phyloP scores from a whole-genome alignment of 768 basidiomycete genomes.

The Filobasidium wieringae region DNA sequence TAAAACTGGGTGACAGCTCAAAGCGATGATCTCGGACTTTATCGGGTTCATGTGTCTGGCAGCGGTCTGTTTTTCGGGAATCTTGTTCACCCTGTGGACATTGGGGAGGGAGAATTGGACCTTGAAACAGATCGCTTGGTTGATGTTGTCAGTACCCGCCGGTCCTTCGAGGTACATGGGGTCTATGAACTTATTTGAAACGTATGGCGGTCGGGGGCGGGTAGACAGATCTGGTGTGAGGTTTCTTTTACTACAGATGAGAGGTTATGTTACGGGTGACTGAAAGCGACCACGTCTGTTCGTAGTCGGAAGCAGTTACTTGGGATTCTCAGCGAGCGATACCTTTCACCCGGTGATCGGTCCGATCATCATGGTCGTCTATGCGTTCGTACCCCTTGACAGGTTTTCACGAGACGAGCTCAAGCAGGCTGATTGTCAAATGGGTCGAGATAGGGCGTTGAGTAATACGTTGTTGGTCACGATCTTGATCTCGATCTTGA shows the following conservation, averaged over 20 bases:
- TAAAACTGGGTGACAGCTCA: slow-evolving; percentile 17
- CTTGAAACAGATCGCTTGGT: slow-evolving; percentile 36
- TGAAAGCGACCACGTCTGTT: background rate
- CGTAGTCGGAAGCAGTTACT: slow-evolving; percentile 16
- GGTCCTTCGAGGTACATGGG: background rate
- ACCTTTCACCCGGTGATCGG: slow-evolving; percentile 38
- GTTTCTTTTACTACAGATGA: background rate
- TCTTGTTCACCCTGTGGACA: slow-evolving; percentile 38
- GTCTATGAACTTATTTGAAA: background rate
- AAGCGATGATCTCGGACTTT: slow-evolving; percentile 36
- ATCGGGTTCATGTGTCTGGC: slow-evolving; percentile 35
- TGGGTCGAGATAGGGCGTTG: slow-evolving; percentile 8
- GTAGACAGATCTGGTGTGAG: slow-evolving; percentile 16
- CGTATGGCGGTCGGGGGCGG: background rate
- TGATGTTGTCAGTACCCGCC: slow-evolving; percentile 31
- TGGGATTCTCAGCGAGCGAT: slow-evolving; percentile 30
- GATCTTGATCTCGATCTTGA: slow-evolving; percentile 75
- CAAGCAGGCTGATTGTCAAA: too few relatives aligned
- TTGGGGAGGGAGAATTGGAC: slow-evolving; percentile 37
- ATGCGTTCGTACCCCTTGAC: slow-evolving; percentile 25
- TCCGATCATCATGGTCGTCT: slow-evolving; percentile 34
- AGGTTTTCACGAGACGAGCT: background rate
- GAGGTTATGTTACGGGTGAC: background rate
- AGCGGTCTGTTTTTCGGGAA: slow-evolving; percentile 22
- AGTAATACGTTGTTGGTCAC: slow-evolving; percentile 37